These are phyloP conservation scores for Irpex sp. DNA, from an alignment of 1,284 basidiomycete species.

Conservation along the genomic window DNA sequence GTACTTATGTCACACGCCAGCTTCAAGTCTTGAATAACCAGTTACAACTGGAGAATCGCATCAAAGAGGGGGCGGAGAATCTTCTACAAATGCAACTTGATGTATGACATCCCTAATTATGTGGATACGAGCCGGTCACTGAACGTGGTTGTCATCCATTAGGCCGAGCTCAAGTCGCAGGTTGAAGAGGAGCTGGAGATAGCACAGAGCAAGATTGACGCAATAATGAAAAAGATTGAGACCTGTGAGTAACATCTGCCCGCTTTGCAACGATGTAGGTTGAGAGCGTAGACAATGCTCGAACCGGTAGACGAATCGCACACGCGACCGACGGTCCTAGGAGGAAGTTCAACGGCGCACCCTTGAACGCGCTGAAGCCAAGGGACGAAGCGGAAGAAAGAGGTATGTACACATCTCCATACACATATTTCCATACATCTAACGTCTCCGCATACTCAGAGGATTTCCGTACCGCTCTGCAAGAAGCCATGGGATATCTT, in stretches of 20 bases:
- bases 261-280: constrained; percentile 4
- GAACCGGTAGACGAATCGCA: constrained; percentile 34
- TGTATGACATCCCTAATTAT: constrained; percentile 33
- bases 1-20: constrained; percentile 33
- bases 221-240: constrained; percentile 61
- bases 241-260: constrained; percentile 41
- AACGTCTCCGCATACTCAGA: constrained; percentile 33
- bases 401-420: constrained; percentile 17
- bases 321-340: constrained; percentile 26
- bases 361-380: constrained; percentile 11
- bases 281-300: constrained; percentile 22
- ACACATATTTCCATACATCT: neutral
- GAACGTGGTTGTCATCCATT: constrained; percentile 12
- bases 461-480: constrained; percentile 66
- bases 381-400: constrained; percentile 24
- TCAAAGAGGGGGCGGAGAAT: constrained; percentile 85
- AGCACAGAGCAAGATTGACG: constrained; percentile 69
- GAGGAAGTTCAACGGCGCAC: constrained; percentile 35
- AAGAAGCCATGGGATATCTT: constrained; percentile 55
- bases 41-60: constrained; percentile 69
- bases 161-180: constrained; percentile 65
- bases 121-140: neutral
- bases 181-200: constrained; percentile 75
- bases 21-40: constrained; percentile 62
- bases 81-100: constrained; percentile 65